Evolutionary conservation across 176 grass and related monocot genomes (phyloP).

Genomic region (Aegilops speltoides): DNA sequence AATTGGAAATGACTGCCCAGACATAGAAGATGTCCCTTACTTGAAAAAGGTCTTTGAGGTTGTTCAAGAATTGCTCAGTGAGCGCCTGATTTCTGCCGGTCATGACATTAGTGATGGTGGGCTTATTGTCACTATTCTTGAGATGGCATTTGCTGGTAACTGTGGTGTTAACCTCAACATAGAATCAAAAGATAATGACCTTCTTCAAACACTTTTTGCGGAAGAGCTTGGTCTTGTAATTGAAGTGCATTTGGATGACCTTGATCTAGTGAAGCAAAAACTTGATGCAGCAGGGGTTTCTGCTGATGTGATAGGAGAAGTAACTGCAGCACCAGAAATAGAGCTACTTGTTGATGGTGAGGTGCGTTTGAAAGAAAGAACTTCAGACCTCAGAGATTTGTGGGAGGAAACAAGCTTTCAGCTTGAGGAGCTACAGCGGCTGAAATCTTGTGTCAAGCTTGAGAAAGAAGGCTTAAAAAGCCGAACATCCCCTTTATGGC

Average conservation of each 20-base stretch:
- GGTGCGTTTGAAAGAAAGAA: slow-evolving; percentile 68
- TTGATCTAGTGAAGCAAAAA: slow-evolving; percentile 52
- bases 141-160: slow-evolving; percentile 97
- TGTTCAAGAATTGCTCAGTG: slow-evolving; percentile 68
- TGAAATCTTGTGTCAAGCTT: slow-evolving; percentile 76
- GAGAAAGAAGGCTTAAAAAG: slow-evolving; percentile 84
- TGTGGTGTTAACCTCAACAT: slow-evolving; percentile 73
- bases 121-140: slow-evolving; percentile 71
- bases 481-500: slow-evolving; percentile 64
- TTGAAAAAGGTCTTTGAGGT: slow-evolving; percentile 67
- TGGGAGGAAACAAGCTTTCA: slow-evolving; percentile 96
- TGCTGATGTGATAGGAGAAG: slow-evolving; percentile 63
- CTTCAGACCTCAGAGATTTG: slow-evolving; percentile 65
- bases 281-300: slow-evolving; percentile 65
- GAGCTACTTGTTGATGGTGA: slow-evolving; percentile 58
- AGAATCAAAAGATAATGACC: slow-evolving; percentile 43
- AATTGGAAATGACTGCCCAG: slow-evolving; percentile 84
- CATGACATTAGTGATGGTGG: slow-evolving; percentile 96
- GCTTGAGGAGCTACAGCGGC: slow-evolving; percentile 74
- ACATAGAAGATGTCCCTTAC: slow-evolving; percentile 78
- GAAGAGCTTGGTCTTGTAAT: slow-evolving; percentile 86
- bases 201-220: slow-evolving; percentile 70
- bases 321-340: slow-evolving; percentile 56
- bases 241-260: slow-evolving; percentile 53
- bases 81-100: slow-evolving; percentile 69